Evolutionary conservation across 78 protist genomes (phyloP).

Genomic region (Isochrysis galbana): DNA sequence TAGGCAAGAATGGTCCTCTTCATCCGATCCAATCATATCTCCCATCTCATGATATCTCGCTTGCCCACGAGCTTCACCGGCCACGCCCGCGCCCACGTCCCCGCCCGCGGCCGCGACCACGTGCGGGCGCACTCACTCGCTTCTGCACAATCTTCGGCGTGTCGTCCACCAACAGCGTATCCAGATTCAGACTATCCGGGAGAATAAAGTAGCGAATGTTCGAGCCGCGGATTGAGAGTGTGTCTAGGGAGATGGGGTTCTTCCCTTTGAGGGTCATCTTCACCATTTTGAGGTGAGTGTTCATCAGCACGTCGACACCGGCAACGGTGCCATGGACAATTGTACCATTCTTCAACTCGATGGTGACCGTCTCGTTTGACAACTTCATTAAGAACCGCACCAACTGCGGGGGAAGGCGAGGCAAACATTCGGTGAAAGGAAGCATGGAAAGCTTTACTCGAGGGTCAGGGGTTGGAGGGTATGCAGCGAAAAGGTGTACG

Average conservation of each 20-base stretch:
- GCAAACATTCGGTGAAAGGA: too few species aligned
- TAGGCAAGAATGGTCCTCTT: too few species aligned
- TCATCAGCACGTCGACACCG: slow-evolving; percentile 94
- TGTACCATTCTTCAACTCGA: slow-evolving; percentile 98
- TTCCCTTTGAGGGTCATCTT: slow-evolving; percentile 82
- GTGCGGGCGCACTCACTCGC: not conserved
- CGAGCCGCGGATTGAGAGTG: slow-evolving; percentile 93
- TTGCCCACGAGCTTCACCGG: not conserved
- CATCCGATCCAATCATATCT: too few species aligned
- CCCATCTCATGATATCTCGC: too few species aligned
- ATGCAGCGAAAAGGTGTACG: too few species aligned
- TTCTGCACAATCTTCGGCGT: slow-evolving; percentile 70
- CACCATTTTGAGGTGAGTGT: slow-evolving; percentile 92
- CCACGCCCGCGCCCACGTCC: slow-evolving; percentile 47
- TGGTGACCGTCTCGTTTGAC: slow-evolving; percentile 91
- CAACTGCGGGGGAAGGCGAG: too few species aligned
- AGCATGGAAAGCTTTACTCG: too few species aligned
- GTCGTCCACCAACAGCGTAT: slow-evolving; percentile 93
- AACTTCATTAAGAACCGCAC: slow-evolving; percentile 85
- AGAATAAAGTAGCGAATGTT: slow-evolving; percentile 93
- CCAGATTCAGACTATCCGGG: slow-evolving; percentile 93
- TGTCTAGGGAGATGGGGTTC: slow-evolving; percentile 88
- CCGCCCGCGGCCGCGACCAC: slow-evolving; percentile 25
- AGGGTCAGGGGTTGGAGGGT: too few species aligned
- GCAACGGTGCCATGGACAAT: slow-evolving; percentile 91